Percentiles rank a stretch among this genome's conserved stretches.
phyloP scores from a whole-genome alignment of 345 rosid species.

The Fremontodendron californicum region DNA sequence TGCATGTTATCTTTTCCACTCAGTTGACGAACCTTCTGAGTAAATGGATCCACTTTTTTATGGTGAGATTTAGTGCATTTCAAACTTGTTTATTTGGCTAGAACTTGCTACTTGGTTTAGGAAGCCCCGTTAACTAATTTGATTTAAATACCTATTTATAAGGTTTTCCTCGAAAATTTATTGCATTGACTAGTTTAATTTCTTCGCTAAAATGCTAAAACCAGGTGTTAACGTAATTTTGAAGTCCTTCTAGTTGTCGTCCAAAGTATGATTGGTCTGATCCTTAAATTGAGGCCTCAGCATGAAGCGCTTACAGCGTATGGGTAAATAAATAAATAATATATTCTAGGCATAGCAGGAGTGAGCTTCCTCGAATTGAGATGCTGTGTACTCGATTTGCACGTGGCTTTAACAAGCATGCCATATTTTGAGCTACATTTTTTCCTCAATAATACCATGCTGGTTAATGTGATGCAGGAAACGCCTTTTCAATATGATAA shows the following conservation, averaged over 20 bases:
- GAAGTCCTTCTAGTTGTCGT: neutral
- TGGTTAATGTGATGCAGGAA: slow-evolving; percentile 51
- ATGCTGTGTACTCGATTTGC: neutral
- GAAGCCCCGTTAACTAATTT: neutral
- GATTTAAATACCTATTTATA: neutral
- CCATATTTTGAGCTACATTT: neutral
- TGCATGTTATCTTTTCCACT: neutral
- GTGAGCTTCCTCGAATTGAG: neutral
- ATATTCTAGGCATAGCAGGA: neutral
- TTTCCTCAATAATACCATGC: slow-evolving; percentile 5
- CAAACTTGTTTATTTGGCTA: neutral
- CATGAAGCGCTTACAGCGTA: no score
- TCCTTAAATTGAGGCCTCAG: neutral
- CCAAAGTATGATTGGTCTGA: neutral
- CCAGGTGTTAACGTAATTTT: neutral
- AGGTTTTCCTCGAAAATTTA: neutral
- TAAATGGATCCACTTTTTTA: neutral
- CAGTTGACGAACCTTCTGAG: neutral
- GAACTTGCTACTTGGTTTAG: neutral
- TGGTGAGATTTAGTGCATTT: neutral
- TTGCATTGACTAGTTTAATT: neutral
- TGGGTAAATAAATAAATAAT: neutral
- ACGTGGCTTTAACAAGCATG: neutral
- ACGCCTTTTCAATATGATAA: slow-evolving; percentile 74
- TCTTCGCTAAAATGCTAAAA: neutral